Evolutionary conservation across 192 early-diverging fungal species (phyloP).

Genomic region (Oehlia diaphana): DNA sequence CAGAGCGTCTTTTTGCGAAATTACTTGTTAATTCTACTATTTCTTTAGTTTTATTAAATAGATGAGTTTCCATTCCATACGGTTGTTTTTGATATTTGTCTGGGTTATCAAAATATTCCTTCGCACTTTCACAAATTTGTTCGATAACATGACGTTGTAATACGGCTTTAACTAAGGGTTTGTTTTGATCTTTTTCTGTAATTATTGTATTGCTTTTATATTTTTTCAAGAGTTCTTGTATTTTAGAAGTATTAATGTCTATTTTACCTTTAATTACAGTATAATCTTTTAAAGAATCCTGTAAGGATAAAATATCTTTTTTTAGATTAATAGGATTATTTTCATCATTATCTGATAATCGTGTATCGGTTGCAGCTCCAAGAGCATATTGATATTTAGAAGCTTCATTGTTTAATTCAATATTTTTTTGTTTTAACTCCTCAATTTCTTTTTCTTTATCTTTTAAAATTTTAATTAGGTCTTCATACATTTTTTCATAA

Average conservation of each 20-base stretch:
- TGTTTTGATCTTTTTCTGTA: neutral
- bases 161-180: conserved; percentile 7
- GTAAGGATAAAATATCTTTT: neutral
- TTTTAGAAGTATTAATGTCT: neutral
- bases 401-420: neutral
- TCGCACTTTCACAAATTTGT: neutral
- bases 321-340: conserved; percentile 16
- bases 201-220: neutral
- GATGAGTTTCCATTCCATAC: neutral
- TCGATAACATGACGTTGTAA: conserved; percentile 19
- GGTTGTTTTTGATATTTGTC: neutral
- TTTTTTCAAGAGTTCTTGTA: conserved; percentile 7
- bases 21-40: neutral
- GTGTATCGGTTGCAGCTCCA: conserved; percentile 11
- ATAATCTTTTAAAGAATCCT: conserved; percentile 5
- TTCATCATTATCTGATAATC: conserved; percentile 20
- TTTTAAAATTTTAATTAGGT: no score
- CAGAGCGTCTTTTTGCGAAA: neutral
- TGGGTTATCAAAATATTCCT: neutral
- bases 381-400: conserved; percentile 23
- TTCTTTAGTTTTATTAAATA: neutral
- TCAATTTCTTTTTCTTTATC: neutral
- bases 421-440: neutral
- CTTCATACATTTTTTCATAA: no score
- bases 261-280: neutral